Conservation (phyloP, 2,329 filamentous ascomycete species). For the Microsporum canis region DNA sequence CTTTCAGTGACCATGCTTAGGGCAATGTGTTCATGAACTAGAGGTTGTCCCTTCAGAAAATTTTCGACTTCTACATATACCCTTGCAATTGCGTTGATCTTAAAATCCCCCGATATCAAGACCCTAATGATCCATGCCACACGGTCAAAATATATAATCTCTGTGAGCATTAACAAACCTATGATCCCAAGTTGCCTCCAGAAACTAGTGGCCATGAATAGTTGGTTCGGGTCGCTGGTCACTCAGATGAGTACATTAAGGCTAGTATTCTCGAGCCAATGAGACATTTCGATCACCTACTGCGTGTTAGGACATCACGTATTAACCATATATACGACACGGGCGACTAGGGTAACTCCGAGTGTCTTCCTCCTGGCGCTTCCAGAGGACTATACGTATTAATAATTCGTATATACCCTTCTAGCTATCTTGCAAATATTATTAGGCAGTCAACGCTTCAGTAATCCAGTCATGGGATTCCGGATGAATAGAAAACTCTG, state of each 20-base stretch:
- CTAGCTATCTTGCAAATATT: background rate
- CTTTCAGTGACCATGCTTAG: background rate
- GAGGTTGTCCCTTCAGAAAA: background rate
- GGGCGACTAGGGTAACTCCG: background rate
- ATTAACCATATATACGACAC: background rate
- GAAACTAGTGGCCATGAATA: background rate
- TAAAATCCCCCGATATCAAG: background rate
- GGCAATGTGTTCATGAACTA: background rate
- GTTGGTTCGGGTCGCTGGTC: background rate
- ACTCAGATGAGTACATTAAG: too few species aligned
- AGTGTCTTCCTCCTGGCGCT: background rate
- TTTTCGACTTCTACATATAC: background rate
- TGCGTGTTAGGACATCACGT: background rate
- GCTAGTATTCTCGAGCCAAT: background rate
- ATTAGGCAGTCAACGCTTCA: background rate
- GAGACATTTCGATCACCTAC: background rate
- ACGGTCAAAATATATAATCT: background rate
- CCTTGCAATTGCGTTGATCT: background rate
- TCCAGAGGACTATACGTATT: background rate
- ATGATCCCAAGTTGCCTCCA: background rate
- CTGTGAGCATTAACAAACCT: background rate
- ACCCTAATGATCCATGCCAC: background rate
- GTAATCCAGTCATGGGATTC: too few species aligned
- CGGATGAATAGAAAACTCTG: too few species aligned
- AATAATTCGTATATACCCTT: background rate